Evolutionary conservation across 108 stramenopile species (phyloP).

Genomic region (Skeletonema costatum): DNA sequence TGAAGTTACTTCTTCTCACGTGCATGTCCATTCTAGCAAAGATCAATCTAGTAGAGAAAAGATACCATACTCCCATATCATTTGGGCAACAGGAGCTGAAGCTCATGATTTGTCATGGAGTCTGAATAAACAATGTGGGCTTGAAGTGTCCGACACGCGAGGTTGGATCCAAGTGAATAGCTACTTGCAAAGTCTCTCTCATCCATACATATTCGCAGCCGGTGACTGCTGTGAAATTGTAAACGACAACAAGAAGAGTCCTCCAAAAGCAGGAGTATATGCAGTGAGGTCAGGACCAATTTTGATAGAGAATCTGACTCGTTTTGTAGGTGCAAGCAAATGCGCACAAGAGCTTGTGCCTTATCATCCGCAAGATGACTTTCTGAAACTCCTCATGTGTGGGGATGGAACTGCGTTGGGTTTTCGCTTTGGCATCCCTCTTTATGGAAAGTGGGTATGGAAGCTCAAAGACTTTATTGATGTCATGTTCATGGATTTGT

Average conservation of each 20-base stretch:
- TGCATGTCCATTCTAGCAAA: constrained; percentile 49
- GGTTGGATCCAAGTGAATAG: constrained; percentile 87
- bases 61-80: constrained; percentile 69
- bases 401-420: constrained; percentile 89
- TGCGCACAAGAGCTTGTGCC: constrained; percentile 18
- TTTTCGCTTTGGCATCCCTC: constrained; percentile 85
- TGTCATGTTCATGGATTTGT: constrained; percentile 79
- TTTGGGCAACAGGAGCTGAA: constrained; percentile 90
- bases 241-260: constrained; percentile 15
- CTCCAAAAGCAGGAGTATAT: constrained; percentile 91
- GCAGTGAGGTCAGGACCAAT: constrained; percentile 88
- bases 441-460: constrained; percentile 90
- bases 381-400: constrained; percentile 81
- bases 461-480: constrained; percentile 84
- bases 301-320: constrained; percentile 73
- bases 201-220: constrained; percentile 84
- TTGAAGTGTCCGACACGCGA: constrained; percentile 51
- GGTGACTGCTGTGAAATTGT: constrained; percentile 85
- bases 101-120: constrained; percentile 57
- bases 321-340: constrained; percentile 32
- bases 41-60: constrained; percentile 26
- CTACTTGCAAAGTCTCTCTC: constrained; percentile 75
- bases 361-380: constrained; percentile 85
- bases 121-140: constrained; percentile 53
- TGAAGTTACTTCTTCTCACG: constrained; percentile 43